phyloP scores from a whole-genome alignment of 2,329 filamentous ascomycete species.

The Phaeosphaeriaceae sp. region DNA sequence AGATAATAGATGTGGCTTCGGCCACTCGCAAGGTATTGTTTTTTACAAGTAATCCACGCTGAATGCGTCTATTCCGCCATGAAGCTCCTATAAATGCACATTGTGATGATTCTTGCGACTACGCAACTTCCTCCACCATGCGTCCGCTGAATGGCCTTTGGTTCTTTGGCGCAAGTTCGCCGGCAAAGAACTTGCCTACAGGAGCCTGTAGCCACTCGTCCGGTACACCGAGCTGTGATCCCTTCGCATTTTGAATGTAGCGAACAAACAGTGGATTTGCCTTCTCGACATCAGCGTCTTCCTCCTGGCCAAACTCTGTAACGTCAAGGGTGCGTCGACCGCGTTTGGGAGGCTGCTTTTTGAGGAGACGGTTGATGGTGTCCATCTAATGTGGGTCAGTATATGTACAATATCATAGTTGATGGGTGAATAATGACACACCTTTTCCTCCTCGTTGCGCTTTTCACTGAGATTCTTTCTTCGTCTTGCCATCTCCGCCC shows the following conservation, averaged over 20 bases:
- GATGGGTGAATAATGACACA: slow-evolving; percentile 34
- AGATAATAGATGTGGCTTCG: neutral
- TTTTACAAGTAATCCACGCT: too few species aligned
- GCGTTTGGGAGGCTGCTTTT: slow-evolving; percentile 80
- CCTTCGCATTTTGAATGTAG: slow-evolving; percentile 70
- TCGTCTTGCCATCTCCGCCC: slow-evolving; percentile 75
- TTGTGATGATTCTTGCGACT: neutral
- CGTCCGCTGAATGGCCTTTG: slow-evolving; percentile 35
- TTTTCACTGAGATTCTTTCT: slow-evolving; percentile 78
- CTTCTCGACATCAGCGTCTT: slow-evolving; percentile 53
- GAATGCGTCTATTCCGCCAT: neutral
- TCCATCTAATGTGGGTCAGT: slow-evolving; percentile 67
- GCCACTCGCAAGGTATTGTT: neutral
- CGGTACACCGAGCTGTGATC: slow-evolving; percentile 68
- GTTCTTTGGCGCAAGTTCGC: slow-evolving; percentile 28
- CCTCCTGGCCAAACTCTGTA: slow-evolving; percentile 59
- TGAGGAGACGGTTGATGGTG: slow-evolving; percentile 88
- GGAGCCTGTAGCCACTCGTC: slow-evolving; percentile 71
- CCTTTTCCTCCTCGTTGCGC: slow-evolving; percentile 80
- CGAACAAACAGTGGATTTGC: slow-evolving; percentile 69
- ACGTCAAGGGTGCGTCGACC: slow-evolving; percentile 54
- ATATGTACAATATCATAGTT: neutral
- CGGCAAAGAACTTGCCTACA: slow-evolving; percentile 64
- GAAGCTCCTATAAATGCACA: slow-evolving; percentile 1
- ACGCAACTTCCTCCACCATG: slow-evolving; percentile 49